A percentile compares a stretch with the other conserved stretches of the same genome.
phyloP scores from a whole-genome alignment of 2,329 filamentous ascomycete species.

The Penicillium sp. region DNA sequence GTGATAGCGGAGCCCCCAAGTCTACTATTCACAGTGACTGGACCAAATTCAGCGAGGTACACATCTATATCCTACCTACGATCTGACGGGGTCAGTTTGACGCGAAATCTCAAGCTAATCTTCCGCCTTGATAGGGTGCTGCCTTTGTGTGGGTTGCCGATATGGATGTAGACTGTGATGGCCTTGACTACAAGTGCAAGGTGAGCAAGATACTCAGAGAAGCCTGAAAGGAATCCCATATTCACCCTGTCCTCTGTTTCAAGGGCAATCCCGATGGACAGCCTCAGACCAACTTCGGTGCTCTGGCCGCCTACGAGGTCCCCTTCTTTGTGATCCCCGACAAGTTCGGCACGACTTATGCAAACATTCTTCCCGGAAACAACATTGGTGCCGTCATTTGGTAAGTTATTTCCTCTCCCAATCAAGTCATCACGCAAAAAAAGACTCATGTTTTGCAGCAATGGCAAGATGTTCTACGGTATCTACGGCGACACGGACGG shows the following conservation, averaged over 20 bases:
- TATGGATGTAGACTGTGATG: constrained; percentile 42
- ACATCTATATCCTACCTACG: not conserved
- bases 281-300: constrained; percentile 34
- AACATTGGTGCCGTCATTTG: constrained; percentile 38
- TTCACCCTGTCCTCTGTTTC: not conserved
- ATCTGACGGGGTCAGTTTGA: not conserved
- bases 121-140: constrained; percentile 25
- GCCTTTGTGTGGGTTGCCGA: constrained; percentile 36
- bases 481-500: constrained; percentile 39
- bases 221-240: too few species aligned
- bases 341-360: constrained; percentile 28
- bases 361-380: constrained; percentile 29
- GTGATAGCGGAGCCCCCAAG: constrained; percentile 19
- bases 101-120: not conserved
- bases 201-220: constrained; percentile 11
- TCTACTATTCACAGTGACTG: constrained; percentile 38
- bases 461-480: constrained; percentile 40
- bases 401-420: constrained; percentile 16
- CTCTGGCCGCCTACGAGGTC: constrained; percentile 38
- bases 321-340: constrained; percentile 39
- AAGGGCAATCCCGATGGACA: constrained; percentile 37
- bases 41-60: constrained; percentile 29
- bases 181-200: constrained; percentile 33
- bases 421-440: too few species aligned
- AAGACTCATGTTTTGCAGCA: constrained; percentile 16